A percentile compares a stretch with the other conserved stretches of the same genome.
Evolutionary conservation across 176 grass and related monocot species (phyloP).

Genomic region (Puccinellia tenuiflora): DNA sequence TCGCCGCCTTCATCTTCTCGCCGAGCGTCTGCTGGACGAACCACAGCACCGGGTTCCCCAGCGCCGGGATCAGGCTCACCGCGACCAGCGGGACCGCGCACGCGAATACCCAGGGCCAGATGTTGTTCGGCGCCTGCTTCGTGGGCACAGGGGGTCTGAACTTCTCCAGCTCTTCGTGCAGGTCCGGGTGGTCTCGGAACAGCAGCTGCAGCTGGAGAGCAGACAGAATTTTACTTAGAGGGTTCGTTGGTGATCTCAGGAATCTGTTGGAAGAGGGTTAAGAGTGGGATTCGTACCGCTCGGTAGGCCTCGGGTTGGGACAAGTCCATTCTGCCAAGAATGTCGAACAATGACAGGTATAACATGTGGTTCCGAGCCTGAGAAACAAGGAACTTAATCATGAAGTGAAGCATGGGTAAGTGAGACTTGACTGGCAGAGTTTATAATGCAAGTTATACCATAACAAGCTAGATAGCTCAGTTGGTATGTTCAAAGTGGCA

Average conservation of each 20-base stretch:
- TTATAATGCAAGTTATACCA: no score
- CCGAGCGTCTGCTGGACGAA: constrained; percentile 46
- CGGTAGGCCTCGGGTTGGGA: constrained; percentile 36
- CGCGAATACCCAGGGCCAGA: constrained; percentile 41
- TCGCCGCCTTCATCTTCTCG: background rate
- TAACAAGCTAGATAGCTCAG: background rate
- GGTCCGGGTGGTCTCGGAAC: constrained; percentile 46
- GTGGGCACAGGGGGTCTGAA: constrained; percentile 37
- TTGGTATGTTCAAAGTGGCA: background rate
- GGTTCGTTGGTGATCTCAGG: background rate
- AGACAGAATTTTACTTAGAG: background rate
- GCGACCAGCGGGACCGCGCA: constrained; percentile 40
- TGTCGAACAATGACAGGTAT: constrained; percentile 52
- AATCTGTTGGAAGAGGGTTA: background rate
- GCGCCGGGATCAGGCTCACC: constrained; percentile 44
- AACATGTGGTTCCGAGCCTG: constrained; percentile 54
- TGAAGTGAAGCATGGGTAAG: background rate
- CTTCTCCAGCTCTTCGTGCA: constrained; percentile 38
- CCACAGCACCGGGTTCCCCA: constrained; percentile 54
- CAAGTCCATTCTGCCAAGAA: constrained; percentile 48
- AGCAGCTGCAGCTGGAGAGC: constrained; percentile 44
- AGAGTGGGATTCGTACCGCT: constrained; percentile 12
- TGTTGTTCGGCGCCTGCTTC: constrained; percentile 27
- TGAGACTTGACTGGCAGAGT: background rate
- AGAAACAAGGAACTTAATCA: background rate